Evolutionary conservation across 352 stramenopile species (phyloP), one percentile per base, ranked within the genome.

Genomic region (Phytophthora sp.): DNA sequence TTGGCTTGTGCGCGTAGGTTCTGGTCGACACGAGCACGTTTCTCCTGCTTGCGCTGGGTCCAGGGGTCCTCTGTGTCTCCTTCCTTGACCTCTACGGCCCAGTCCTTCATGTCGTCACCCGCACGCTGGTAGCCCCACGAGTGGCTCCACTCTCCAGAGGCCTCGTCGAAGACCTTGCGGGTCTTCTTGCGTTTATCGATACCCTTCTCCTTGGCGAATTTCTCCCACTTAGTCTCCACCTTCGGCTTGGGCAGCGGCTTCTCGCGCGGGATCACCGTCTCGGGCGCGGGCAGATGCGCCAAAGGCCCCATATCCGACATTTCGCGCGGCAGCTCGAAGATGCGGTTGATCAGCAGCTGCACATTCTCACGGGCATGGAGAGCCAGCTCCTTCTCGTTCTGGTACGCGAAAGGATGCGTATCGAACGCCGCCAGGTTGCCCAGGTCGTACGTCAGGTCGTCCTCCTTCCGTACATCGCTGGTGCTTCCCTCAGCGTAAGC

Each of bases 141-240:
- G 31, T 96, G 95, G 57, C 86, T 86, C 94, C 95, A 99, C 69
- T 98, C 88, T 44, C 92, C 89, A 56, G 82, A 98, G 15, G 82
- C 62, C 71, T 99, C 97, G 67, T 99, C 97, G 57, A 95, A 99
- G 44, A 97, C 80, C 89, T 98, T 99, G 60, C 97, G 90, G 30
- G 86, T 96, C 70, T 97, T 95, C 77, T 99, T 99, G 62, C 95
- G 93, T 68, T 98, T 98, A 46, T 95, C 82, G 69, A 99, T 99
- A 58, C 97, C 97, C 80, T 99, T 98, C 62, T 98, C 89, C 69
- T 97, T 94, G 26, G 97, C 97, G 77, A 99, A 99, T 71, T 98
- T 97, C 80, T 99, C 96, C 98, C 98, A 99, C 75, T 96, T 98
- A 12, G 98, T 99, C 75, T 98, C 93, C 66, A 96, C 77, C 81